phyloP scores from a whole-genome alignment of 176 grass and related monocot species.

The Triticum monococcum region DNA sequence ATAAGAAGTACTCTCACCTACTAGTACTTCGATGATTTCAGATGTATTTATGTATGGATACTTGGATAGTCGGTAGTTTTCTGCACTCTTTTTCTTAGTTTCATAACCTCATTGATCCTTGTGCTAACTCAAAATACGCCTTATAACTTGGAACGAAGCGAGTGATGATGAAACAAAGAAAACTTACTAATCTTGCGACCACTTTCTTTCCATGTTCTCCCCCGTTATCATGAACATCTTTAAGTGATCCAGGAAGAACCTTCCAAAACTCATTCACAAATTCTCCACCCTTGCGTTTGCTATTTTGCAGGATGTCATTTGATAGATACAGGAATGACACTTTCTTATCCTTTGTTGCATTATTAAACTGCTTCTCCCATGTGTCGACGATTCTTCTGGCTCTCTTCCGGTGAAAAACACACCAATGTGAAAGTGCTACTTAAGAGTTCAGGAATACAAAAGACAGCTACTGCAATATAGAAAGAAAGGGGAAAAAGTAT shows the following conservation, averaged over 20 bases:
- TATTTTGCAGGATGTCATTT: constrained; percentile 98
- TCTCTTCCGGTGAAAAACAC: constrained; percentile 90
- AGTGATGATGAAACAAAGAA: constrained; percentile 14
- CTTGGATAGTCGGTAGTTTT: not conserved
- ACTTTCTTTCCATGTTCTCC: constrained; percentile 81
- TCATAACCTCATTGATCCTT: not conserved
- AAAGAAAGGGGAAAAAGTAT: constrained; percentile 7
- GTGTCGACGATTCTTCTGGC: constrained; percentile 87
- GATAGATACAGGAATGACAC: constrained; percentile 83
- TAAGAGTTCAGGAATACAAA: constrained; percentile 63
- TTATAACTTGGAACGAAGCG: not conserved
- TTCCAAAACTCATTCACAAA: constrained; percentile 99
- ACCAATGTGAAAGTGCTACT: constrained; percentile 92
- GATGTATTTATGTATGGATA: not conserved
- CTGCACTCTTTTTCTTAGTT: not conserved
- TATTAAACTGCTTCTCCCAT: constrained; percentile 87
- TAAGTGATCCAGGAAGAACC: constrained; percentile 82
- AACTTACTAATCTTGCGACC: constrained; percentile 85
- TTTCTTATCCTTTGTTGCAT: constrained; percentile 71
- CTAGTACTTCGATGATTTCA: not conserved
- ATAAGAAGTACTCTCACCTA: not conserved
- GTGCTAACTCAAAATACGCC: not conserved
- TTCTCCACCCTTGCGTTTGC: constrained; percentile 89
- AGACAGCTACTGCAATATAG: constrained; percentile 9
- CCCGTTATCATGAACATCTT: constrained; percentile 71